Percentiles rank a stretch among this genome's conserved stretches.
phyloP scores from a whole-genome alignment of 805 yeast genomes.

The Schwanniomyces polymorphus region DNA sequence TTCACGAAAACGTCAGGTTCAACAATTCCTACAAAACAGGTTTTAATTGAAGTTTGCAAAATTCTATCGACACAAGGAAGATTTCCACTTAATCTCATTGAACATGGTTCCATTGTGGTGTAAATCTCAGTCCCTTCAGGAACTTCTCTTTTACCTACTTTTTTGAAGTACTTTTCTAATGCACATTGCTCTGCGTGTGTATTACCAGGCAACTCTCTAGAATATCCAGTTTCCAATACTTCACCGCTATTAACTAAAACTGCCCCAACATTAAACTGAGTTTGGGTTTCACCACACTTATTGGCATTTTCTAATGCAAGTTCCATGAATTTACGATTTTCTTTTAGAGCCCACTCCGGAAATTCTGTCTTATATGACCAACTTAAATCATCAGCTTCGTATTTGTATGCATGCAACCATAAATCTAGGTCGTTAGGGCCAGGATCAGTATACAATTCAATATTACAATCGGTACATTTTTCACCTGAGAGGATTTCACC shows the following conservation, averaged over 20 bases:
- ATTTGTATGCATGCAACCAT: slow-evolving; percentile 89
- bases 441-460: slow-evolving; percentile 81
- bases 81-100: slow-evolving; percentile 85
- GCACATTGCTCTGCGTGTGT: slow-evolving; percentile 99
- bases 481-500: slow-evolving; percentile 70
- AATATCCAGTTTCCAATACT: slow-evolving; percentile 78
- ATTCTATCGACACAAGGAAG: slow-evolving; percentile 85
- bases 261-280: slow-evolving; percentile 96
- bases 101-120: slow-evolving; percentile 98
- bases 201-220: slow-evolving; percentile 90
- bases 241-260: slow-evolving; percentile 62
- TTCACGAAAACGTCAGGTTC: slow-evolving; percentile 91
- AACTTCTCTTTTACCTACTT: slow-evolving; percentile 37
- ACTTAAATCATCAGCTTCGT: slow-evolving; percentile 53
- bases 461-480: slow-evolving; percentile 64
- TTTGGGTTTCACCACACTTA: slow-evolving; percentile 76
- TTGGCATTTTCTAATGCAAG: slow-evolving; percentile 75
- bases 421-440: slow-evolving; percentile 82
- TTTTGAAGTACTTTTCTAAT: slow-evolving; percentile 62
- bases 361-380: slow-evolving; percentile 78
- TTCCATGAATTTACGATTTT: slow-evolving; percentile 64
- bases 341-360: slow-evolving; percentile 79
- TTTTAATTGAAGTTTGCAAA: slow-evolving; percentile 52
- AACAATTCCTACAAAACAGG: slow-evolving; percentile 87
- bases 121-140: slow-evolving; percentile 81